Conservation (phyloP, 192 early-diverging fungal genomes). For the Coemansia sp. region DNA sequence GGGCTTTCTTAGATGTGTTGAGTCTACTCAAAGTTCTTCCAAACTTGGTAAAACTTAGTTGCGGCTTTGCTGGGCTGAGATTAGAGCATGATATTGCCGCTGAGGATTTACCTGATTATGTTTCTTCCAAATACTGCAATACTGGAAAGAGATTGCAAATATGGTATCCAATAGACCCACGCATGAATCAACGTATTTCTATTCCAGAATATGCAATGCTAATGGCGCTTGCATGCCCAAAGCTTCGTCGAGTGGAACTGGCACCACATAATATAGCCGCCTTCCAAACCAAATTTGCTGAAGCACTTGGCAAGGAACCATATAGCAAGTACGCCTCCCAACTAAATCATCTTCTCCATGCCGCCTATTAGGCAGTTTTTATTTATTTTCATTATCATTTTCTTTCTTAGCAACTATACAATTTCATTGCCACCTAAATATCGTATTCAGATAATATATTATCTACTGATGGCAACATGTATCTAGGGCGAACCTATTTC, state of each 20-base stretch:
- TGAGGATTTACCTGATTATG: background rate
- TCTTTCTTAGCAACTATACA: background rate
- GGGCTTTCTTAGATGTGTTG: background rate
- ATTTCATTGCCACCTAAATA: background rate
- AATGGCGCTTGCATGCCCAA: background rate
- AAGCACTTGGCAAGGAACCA: background rate
- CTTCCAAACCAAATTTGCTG: background rate
- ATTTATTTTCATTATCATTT: background rate
- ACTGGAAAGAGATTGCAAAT: background rate
- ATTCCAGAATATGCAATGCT: background rate
- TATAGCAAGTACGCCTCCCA: background rate
- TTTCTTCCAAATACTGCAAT: background rate
- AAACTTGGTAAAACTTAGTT: background rate
- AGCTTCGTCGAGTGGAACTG: background rate
- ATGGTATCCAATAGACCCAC: background rate
- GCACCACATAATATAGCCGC: background rate
- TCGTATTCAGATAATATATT: background rate
- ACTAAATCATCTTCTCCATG: background rate
- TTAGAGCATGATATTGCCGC: background rate
- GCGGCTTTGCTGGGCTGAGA: background rate
- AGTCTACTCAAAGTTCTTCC: background rate
- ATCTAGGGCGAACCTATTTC: slow-evolving; percentile 47
- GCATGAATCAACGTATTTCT: background rate
- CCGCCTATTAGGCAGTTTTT: background rate
- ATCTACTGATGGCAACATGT: no score